Conservation (phyloP, 371 early-diverging fungal species). For the Saksenaea oblongispora region DNA sequence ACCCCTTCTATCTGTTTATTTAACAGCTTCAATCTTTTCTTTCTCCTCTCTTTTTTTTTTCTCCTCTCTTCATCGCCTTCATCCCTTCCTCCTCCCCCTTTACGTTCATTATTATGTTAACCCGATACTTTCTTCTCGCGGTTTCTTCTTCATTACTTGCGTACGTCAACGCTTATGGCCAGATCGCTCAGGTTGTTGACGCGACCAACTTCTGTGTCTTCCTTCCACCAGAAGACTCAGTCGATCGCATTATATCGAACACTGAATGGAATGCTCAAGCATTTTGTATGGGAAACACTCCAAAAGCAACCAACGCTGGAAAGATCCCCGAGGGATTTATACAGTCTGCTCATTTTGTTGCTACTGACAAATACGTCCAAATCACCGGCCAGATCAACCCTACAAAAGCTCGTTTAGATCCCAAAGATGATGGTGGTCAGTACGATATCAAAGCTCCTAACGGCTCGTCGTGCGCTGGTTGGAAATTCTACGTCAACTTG, state of each 20-base stretch:
- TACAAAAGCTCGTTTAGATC: slow-evolving; percentile 40
- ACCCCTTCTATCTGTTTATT: slow-evolving; percentile 2
- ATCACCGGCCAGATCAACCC: slow-evolving; percentile 61
- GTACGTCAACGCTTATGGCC: slow-evolving; percentile 16
- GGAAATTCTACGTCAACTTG: slow-evolving; percentile 54
- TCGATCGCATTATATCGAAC: slow-evolving; percentile 44
- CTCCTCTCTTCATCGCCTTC: background rate
- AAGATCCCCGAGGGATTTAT: slow-evolving; percentile 51
- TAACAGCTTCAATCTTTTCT: background rate
- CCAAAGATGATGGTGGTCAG: slow-evolving; percentile 59
- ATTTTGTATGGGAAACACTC: slow-evolving; percentile 50
- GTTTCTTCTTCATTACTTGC: slow-evolving; percentile 1
- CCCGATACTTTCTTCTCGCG: background rate
- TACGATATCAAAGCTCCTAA: slow-evolving; percentile 20
- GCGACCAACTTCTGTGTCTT: slow-evolving; percentile 54
- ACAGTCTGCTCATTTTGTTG: slow-evolving; percentile 49
- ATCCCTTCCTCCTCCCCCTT: slow-evolving; percentile 1
- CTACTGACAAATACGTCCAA: slow-evolving; percentile 50
- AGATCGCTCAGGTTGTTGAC: slow-evolving; percentile 41
- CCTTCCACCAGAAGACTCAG: slow-evolving; percentile 47
- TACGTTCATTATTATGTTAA: slow-evolving; percentile 3
- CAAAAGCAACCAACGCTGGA: slow-evolving; percentile 44
- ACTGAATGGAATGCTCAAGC: slow-evolving; percentile 49
- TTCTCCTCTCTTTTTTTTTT: background rate
- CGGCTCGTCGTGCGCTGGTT: slow-evolving; percentile 40